These are phyloP conservation scores for Stemphylium vesicarium DNA, from an alignment of 2,329 filamentous ascomycete genomes.

Conservation along the genomic window DNA sequence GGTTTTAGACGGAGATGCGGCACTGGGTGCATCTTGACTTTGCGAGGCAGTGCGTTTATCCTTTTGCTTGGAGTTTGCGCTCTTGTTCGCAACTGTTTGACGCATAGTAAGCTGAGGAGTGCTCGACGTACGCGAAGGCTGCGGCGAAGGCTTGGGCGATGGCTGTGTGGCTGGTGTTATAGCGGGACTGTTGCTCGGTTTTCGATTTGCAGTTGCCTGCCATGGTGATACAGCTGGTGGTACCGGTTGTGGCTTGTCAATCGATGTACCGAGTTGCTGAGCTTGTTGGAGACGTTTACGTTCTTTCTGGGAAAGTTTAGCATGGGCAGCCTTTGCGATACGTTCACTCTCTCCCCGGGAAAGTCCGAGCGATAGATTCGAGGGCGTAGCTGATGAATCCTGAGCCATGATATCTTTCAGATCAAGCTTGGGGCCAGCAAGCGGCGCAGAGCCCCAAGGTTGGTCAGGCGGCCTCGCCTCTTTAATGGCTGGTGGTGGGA, in stretches of 20 bases:
- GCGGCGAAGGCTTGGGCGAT: constrained; percentile 22
- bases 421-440: constrained; percentile 70
- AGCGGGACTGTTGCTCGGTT: constrained; percentile 31
- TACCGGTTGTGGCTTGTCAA: constrained; percentile 37
- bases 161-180: constrained; percentile 14
- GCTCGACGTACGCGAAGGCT: constrained; percentile 30
- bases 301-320: constrained; percentile 88
- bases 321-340: constrained; percentile 48
- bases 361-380: constrained; percentile 61
- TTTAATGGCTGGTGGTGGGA: constrained; percentile 26
- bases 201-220: constrained; percentile 41
- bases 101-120: constrained; percentile 65
- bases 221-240: constrained; percentile 44
- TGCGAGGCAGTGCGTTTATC: constrained; percentile 26
- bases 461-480: constrained; percentile 40
- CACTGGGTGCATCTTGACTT: constrained; percentile 15
- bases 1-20: constrained; percentile 34
- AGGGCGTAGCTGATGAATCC: constrained; percentile 58
- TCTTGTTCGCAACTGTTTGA: constrained; percentile 60
- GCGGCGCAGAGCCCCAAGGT: constrained; percentile 61
- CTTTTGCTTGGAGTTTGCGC: constrained; percentile 34
- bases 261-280: constrained; percentile 41
- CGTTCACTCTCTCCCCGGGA: constrained; percentile 52
- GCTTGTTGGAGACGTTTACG: constrained; percentile 67
- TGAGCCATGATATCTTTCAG: constrained; percentile 79